Conservation (phyloP, 257 asterid genomes). For the Penstemon barbatus region DNA sequence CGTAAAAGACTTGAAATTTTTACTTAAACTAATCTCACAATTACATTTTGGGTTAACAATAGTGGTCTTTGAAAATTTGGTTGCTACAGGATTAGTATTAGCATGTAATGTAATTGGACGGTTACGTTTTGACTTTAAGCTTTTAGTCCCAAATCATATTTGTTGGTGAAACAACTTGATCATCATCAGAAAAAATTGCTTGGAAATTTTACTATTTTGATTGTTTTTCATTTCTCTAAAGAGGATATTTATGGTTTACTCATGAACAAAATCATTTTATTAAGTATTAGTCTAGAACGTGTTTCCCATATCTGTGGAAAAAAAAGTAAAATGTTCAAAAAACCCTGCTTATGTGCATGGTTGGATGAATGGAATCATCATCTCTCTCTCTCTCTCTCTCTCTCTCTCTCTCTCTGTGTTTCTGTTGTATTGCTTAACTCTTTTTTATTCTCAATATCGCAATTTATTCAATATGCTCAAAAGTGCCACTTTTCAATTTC, state of each 20-base stretch:
- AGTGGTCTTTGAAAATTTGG: constrained; percentile 9
- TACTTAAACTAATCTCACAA: constrained; percentile 7
- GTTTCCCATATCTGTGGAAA: neutral
- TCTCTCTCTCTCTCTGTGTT: neutral
- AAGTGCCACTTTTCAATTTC: constrained; percentile 6
- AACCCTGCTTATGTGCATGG: neutral
- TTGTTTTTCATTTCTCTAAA: neutral
- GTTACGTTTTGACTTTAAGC: neutral
- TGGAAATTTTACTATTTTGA: neutral
- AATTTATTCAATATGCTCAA: constrained; percentile 10
- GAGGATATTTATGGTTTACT: neutral
- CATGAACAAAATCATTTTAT: too few species aligned
- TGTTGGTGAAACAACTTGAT: constrained; percentile 20
- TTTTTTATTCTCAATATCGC: neutral
- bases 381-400: neutral
- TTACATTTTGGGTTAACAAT: constrained; percentile 16
- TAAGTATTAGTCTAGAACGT: too few species aligned
- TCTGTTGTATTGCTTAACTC: constrained; percentile 5
- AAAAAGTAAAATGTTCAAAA: neutral
- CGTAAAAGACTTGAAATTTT: neutral
- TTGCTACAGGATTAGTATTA: neutral
- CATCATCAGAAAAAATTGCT: neutral
- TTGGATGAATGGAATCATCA: too few species aligned
- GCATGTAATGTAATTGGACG: neutral
- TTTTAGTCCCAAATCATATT: neutral